phyloP scores from a whole-genome alignment of 2,329 filamentous ascomycete species.

The Rhytidhysteron rufulum region DNA sequence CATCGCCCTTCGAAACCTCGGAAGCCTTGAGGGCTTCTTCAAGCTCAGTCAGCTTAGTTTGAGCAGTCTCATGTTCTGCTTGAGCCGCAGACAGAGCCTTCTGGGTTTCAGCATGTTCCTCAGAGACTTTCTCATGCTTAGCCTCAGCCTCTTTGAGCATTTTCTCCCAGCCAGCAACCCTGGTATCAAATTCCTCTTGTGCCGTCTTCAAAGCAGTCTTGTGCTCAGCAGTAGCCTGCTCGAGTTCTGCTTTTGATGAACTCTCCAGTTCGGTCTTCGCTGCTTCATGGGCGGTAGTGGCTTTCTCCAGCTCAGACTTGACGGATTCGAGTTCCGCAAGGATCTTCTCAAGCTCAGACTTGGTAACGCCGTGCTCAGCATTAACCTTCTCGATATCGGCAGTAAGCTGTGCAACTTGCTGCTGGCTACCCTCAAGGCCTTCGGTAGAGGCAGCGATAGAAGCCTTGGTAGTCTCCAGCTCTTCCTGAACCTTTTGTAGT shows the following conservation, averaged over 20 bases:
- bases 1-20: constrained; percentile 22
- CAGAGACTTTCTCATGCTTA: constrained; percentile 18
- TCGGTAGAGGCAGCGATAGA: neutral
- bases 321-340: constrained; percentile 7
- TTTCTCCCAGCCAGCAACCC: constrained; percentile 11
- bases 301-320: constrained; percentile 9
- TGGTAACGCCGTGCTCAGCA: constrained; percentile 10
- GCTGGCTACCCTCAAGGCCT: constrained; percentile 1
- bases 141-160: constrained; percentile 13
- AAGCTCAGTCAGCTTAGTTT: constrained; percentile 15
- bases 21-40: constrained; percentile 20
- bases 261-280: constrained; percentile 1
- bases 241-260: neutral
- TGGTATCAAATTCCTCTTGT: constrained; percentile 7
- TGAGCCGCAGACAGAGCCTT: constrained; percentile 8
- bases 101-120: constrained; percentile 8
- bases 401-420: constrained; percentile 9
- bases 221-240: neutral
- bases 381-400: constrained; percentile 4
- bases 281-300: constrained; percentile 6
- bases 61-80: constrained; percentile 18
- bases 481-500: constrained; percentile 17
- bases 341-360: constrained; percentile 11
- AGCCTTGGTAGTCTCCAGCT: constrained; percentile 6
- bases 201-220: neutral